Conservation (phyloP, 345 rosid species). For the Acer campestre region DNA sequence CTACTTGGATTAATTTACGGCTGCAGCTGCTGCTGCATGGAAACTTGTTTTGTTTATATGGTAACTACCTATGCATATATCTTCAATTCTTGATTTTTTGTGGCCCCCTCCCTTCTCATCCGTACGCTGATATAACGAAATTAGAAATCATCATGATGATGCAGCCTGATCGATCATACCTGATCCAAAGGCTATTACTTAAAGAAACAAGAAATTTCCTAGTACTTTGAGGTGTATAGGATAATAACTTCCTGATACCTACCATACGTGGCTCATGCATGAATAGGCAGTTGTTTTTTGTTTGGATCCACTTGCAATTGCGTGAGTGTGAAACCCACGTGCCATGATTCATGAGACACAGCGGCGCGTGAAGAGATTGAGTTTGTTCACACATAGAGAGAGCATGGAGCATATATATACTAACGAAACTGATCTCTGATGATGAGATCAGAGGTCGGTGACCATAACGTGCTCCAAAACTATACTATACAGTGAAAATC, state of each 20-base stretch:
- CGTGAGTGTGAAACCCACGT: constrained; percentile 12
- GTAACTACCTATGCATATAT: not conserved
- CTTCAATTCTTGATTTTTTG: no score
- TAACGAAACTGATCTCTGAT: not conserved
- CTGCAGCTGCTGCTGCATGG: constrained; percentile 3
- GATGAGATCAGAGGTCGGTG: constrained; percentile 27
- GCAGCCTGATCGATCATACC: not conserved
- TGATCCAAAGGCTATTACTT: constrained; percentile 3
- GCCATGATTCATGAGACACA: not conserved
- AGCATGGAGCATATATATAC: constrained; percentile 18
- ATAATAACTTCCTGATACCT: constrained; percentile 10
- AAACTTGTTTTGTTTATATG: constrained; percentile 11
- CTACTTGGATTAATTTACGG: constrained; percentile 1
- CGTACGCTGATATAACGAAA: not conserved
- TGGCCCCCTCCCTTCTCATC: not conserved
- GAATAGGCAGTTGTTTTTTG: not conserved
- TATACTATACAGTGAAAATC: not conserved
- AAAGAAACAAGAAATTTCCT: not conserved
- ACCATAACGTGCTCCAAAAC: constrained; percentile 17
- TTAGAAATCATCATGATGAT: not conserved
- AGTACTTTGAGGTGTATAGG: not conserved
- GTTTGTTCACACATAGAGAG: not conserved
- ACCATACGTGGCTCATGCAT: constrained; percentile 11
- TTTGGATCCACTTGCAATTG: constrained; percentile 3
- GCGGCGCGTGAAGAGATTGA: constrained; percentile 23